Conservation (phyloP, 345 rosid species). For the Triadica sebifera region DNA sequence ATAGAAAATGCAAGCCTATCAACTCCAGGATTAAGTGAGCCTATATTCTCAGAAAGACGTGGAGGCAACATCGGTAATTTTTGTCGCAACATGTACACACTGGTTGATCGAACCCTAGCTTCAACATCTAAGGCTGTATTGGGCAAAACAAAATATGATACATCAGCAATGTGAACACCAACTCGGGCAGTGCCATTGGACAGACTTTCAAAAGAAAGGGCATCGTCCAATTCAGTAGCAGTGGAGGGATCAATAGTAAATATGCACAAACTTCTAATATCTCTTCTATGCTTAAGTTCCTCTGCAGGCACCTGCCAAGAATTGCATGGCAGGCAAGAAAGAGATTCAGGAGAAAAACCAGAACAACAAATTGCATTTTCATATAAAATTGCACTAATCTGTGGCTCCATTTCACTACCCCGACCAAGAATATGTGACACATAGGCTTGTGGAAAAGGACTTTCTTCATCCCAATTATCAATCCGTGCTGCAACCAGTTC, state of each 20-base stretch:
- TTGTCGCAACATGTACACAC: constrained; percentile 59
- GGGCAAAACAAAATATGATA: constrained; percentile 80
- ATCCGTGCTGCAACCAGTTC: constrained; percentile 78
- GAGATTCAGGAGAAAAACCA: constrained; percentile 56
- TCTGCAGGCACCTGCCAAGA: constrained; percentile 73
- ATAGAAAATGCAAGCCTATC: constrained; percentile 82
- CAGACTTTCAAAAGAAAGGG: constrained; percentile 68
- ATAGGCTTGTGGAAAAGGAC: constrained; percentile 52
- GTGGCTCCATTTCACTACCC: constrained; percentile 65
- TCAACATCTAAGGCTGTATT: constrained; percentile 66
- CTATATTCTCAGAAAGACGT: constrained; percentile 60
- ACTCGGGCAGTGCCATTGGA: constrained; percentile 57
- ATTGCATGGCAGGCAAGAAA: constrained; percentile 60
- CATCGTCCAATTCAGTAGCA: constrained; percentile 91
- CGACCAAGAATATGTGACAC: constrained; percentile 61
- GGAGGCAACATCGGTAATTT: constrained; percentile 88
- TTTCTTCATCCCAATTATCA: constrained; percentile 66
- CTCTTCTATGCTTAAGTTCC: constrained; percentile 58
- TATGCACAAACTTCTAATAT: constrained; percentile 68
- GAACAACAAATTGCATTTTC: constrained; percentile 60
- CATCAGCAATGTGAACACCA: constrained; percentile 93
- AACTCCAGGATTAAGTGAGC: constrained; percentile 82
- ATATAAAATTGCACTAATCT: constrained; percentile 63
- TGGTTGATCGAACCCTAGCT: constrained; percentile 78
- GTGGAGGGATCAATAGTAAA: constrained; percentile 74